These are phyloP conservation scores for Corylus avellana DNA, from an alignment of 306 rosid species.

Conservation along the genomic window DNA sequence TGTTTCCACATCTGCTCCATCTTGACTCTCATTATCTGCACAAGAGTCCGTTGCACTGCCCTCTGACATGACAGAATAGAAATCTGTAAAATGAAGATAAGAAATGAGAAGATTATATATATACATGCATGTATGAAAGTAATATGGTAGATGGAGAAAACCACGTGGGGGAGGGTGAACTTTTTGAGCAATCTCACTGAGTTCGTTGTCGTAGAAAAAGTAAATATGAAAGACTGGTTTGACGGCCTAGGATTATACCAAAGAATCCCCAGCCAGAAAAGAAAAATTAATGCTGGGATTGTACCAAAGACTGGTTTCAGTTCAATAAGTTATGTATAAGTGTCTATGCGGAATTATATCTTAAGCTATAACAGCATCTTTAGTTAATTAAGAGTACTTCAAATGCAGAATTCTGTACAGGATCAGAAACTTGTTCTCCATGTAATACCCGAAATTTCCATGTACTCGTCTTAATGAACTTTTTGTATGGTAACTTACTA, in stretches of 20 bases:
- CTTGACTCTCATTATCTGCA: constrained; percentile 93
- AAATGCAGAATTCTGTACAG: neutral
- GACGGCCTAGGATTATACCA: neutral
- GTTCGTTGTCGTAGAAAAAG: constrained; percentile 2
- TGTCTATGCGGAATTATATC: neutral
- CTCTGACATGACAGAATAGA: constrained; percentile 94
- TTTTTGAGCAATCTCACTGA: neutral
- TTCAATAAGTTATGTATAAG: neutral
- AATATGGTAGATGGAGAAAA: neutral
- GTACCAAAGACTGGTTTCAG: neutral
- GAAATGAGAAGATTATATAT: constrained; percentile 26
- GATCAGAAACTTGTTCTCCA: neutral
- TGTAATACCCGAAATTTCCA: neutral
- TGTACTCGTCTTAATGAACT: neutral
- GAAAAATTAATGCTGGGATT: neutral
- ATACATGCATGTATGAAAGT: no score
- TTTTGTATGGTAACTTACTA: neutral
- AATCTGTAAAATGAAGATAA: constrained; percentile 59
- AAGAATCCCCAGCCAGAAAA: neutral
- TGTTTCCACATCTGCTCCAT: constrained; percentile 86
- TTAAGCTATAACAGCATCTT: neutral
- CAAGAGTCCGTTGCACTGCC: constrained; percentile 89
- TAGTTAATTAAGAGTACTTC: neutral
- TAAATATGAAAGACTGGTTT: neutral
- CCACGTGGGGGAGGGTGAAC: neutral